phyloP scores from a whole-genome alignment of 306 rosid genomes.

The Quercus rubra region DNA sequence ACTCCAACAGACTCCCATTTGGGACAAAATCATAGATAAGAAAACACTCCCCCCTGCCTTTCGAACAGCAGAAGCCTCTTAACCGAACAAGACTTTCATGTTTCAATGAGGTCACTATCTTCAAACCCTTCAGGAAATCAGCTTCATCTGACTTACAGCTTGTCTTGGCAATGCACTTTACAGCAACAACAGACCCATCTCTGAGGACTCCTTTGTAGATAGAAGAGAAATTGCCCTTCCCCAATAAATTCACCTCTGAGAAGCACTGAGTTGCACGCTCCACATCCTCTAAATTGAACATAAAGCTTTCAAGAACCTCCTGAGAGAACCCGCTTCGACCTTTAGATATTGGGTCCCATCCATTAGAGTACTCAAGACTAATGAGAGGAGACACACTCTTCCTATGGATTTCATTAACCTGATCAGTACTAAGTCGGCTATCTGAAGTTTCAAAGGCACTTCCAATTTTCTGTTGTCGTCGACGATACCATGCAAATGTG shows the following conservation, averaged over 20 bases:
- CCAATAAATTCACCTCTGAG: constrained; percentile 50
- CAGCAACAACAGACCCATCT: constrained; percentile 66
- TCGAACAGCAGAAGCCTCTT: constrained; percentile 91
- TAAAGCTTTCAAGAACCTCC: constrained; percentile 45
- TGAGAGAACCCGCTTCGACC: constrained; percentile 43
- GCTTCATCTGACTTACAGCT: constrained; percentile 81
- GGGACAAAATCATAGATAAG: constrained; percentile 63
- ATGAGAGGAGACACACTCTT: constrained; percentile 43
- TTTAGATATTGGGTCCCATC: constrained; percentile 55
- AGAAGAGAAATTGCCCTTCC: constrained; percentile 53
- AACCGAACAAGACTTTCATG: constrained; percentile 74
- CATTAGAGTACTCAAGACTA: constrained; percentile 51
- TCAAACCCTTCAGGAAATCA: constrained; percentile 79
- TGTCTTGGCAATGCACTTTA: constrained; percentile 72
- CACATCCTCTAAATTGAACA: constrained; percentile 49
- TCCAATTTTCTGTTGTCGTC: constrained; percentile 42
- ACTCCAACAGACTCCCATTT: constrained; percentile 59
- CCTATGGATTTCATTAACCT: constrained; percentile 34
- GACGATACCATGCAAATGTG: constrained; percentile 30
- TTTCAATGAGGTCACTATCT: constrained; percentile 56
- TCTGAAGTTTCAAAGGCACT: constrained; percentile 29
- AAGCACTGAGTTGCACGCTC: constrained; percentile 56
- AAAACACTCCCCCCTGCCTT: constrained; percentile 76
- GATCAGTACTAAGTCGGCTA: constrained; percentile 38
- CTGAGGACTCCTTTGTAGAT: constrained; percentile 61